These are phyloP conservation scores for Macadamia integrifolia DNA, from an alignment of 164 flowering plant species.

Conservation along the genomic window DNA sequence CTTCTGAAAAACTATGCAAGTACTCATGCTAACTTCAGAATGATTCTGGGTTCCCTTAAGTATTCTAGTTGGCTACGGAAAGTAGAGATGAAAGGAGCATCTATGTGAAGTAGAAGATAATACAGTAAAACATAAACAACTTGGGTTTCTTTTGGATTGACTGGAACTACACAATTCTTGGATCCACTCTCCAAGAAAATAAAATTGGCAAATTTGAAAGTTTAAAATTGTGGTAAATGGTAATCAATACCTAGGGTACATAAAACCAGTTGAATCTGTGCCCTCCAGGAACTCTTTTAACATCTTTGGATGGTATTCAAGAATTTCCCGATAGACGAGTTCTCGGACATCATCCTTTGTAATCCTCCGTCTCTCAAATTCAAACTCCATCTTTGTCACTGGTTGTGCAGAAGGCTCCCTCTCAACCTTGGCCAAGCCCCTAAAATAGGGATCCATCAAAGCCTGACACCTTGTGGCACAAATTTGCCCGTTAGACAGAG, in stretches of 20 bases:
- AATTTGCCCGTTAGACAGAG: conserved; percentile 20
- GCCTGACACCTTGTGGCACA: conserved; percentile 55
- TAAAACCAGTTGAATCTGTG: conserved; percentile 75
- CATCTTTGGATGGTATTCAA: conserved; percentile 97
- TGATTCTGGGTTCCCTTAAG: no score
- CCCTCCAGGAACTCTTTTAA: conserved; percentile 85
- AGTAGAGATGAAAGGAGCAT: no score
- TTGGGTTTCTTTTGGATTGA: neutral
- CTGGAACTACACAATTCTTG: neutral
- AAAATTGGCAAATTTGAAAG: neutral
- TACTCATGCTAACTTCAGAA: no score
- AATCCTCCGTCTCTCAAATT: conserved; percentile 91
- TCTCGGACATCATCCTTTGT: conserved; percentile 95
- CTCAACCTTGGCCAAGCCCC: conserved; percentile 89
- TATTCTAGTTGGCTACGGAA: neutral
- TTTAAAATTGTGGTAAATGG: neutral
- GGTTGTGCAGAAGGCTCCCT: conserved; percentile 98
- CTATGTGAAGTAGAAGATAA: neutral
- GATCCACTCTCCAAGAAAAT: neutral
- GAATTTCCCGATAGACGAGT: conserved; percentile 82
- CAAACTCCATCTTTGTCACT: conserved; percentile 95
- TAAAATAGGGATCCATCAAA: conserved; percentile 95
- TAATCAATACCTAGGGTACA: conserved; percentile 91
- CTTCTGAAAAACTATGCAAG: no score
- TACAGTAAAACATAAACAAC: neutral